Percentiles rank a stretch among this genome's conserved stretches.
These are phyloP conservation scores for Xanthoconium separans DNA, from an alignment of 1,284 basidiomycete species.

Conservation along the genomic window DNA sequence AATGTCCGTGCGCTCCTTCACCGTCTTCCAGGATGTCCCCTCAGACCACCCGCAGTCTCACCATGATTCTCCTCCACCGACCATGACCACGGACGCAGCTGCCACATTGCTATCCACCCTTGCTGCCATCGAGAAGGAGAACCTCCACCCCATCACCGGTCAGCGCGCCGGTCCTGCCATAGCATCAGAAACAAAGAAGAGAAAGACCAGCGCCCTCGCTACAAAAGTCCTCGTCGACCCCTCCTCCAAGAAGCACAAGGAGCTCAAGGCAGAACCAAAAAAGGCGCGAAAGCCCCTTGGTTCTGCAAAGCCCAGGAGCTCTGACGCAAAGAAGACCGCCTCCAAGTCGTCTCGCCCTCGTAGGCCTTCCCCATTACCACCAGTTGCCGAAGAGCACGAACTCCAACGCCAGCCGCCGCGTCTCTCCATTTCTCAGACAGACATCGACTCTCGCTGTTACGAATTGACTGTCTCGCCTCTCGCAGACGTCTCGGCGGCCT, in stretches of 20 bases:
- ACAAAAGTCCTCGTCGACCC: slow-evolving; percentile 45
- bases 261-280: slow-evolving; percentile 46
- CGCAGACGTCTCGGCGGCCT: slow-evolving; percentile 61
- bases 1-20: slow-evolving; percentile 60
- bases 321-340: slow-evolving; percentile 29
- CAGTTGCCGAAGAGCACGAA: slow-evolving; percentile 44
- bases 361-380: slow-evolving; percentile 42
- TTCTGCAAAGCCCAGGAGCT: slow-evolving; percentile 29
- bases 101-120: slow-evolving; percentile 36
- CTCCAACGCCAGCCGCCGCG: slow-evolving; percentile 29
- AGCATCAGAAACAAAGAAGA: slow-evolving; percentile 50
- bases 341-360: slow-evolving; percentile 35
- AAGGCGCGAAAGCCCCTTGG: slow-evolving; percentile 52
- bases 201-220: slow-evolving; percentile 57
- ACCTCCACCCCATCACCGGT: slow-evolving; percentile 71
- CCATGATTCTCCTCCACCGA: slow-evolving; percentile 21
- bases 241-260: slow-evolving; percentile 46
- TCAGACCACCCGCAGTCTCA: slow-evolving; percentile 29
- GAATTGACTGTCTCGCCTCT: slow-evolving; percentile 63
- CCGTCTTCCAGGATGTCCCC: slow-evolving; percentile 62
- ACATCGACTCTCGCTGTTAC: slow-evolving; percentile 56
- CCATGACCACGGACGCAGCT: slow-evolving; percentile 31
- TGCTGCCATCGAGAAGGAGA: slow-evolving; percentile 65
- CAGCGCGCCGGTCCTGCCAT: slow-evolving; percentile 45
- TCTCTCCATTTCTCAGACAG: slow-evolving; percentile 31